phyloP scores from a whole-genome alignment of 768 basidiomycete species.

The Hygrophorus pudorinus region DNA sequence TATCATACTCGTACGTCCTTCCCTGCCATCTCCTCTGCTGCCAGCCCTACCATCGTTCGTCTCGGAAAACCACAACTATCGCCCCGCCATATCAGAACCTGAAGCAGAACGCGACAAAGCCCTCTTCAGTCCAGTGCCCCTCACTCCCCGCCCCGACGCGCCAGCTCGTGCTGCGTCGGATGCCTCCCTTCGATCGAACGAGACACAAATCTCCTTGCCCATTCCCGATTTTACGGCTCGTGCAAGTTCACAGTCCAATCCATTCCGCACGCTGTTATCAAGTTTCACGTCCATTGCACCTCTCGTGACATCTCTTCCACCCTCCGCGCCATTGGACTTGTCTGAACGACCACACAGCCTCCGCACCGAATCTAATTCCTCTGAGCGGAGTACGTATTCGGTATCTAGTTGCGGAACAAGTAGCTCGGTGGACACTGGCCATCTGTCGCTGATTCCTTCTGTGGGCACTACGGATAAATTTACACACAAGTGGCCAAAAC shows the following conservation, averaged over 20 bases:
- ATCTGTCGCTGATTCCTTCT: slow-evolving; percentile 19
- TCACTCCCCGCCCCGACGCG: slow-evolving; percentile 12
- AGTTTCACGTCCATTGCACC: too few relatives aligned
- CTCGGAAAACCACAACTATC: background rate
- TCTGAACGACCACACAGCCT: slow-evolving; percentile 9
- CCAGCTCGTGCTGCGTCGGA: slow-evolving; percentile 5
- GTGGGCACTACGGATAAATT: slow-evolving; percentile 31
- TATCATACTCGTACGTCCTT: slow-evolving; percentile 1
- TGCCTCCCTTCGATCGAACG: slow-evolving; percentile 1
- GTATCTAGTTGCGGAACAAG: slow-evolving; percentile 5
- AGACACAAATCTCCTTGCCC: slow-evolving; percentile 9
- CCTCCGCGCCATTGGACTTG: background rate
- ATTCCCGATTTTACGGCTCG: slow-evolving; percentile 12
- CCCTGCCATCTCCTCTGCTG: background rate
- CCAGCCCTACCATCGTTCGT: slow-evolving; percentile 2
- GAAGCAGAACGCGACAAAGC: background rate
- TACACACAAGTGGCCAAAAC: slow-evolving; percentile 43
- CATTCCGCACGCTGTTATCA: slow-evolving; percentile 11
- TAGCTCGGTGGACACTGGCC: slow-evolving; percentile 18
- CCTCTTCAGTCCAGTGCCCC: slow-evolving; percentile 7
- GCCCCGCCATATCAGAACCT: background rate
- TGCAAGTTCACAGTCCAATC: background rate
- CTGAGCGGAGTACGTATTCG: slow-evolving; percentile 5
- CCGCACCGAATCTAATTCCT: slow-evolving; percentile 10
- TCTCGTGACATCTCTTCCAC: slow-evolving; percentile 8